Conservation (phyloP, 306 rosid genomes). For the Chamaecrista fasciculata region DNA sequence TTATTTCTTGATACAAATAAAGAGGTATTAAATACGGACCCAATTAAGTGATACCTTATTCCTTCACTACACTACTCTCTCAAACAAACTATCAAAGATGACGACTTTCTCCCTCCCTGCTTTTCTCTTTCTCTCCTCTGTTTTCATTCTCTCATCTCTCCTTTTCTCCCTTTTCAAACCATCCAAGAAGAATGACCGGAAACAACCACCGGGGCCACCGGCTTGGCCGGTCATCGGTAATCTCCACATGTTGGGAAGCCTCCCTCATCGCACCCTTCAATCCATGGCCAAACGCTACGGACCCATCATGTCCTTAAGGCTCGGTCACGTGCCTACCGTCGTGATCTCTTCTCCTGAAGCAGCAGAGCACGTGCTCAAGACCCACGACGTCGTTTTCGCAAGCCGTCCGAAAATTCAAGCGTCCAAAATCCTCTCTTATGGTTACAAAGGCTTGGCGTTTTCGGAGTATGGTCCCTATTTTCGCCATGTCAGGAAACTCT, state of each 20-base stretch:
- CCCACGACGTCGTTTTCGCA: slow-evolving; percentile 27
- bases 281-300: slow-evolving; percentile 24
- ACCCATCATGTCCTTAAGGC: background rate
- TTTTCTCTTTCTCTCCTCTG: no score
- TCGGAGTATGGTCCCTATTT: slow-evolving; percentile 4
- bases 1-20: no score
- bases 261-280: slow-evolving; percentile 15
- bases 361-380: slow-evolving; percentile 39
- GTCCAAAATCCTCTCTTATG: background rate
- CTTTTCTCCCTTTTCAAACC: no score
- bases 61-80: background rate
- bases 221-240: no score
- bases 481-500: slow-evolving; percentile 34
- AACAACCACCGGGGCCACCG: slow-evolving; percentile 2
- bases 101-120: no score
- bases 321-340: background rate
- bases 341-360: slow-evolving; percentile 1
- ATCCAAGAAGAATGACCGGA: background rate
- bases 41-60: no score
- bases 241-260: background rate
- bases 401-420: background rate
- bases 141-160: no score
- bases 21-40: no score
- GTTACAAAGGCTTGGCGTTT: slow-evolving; percentile 17
- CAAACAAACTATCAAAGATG: no score